Evolutionary conservation across 2,329 filamentous ascomycete species (phyloP), one percentile per base, ranked within the genome.

Genomic region (Botrytis tulipae): DNA sequence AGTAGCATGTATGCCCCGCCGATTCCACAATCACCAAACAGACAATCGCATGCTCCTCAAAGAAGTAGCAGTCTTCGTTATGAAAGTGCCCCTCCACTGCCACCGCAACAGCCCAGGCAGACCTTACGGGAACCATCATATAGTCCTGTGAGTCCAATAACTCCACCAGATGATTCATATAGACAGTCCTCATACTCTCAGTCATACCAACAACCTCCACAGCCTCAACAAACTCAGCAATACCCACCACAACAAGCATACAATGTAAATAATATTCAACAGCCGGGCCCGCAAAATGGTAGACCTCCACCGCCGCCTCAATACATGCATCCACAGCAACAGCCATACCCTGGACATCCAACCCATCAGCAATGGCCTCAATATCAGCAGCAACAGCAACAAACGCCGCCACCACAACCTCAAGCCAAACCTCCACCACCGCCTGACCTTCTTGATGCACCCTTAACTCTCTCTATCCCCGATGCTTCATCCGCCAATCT

Each of bases 381-480:
- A 76, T 80, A 77, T 57, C 77, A 80, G n/a, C 73, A 73, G n/a
- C 75, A 80, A 71, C 70, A 61, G 32, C 77, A 76, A 51, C 78
- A 80, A 46, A 78, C 75, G 69, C 79, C 75, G 35, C 80, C 79
- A 74, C 77, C 74, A 6, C 79, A 75, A 59, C 77, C 74, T 4
- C 83, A 83, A 74, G 77, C 80, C n/a, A 82, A 83, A 73, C 79
- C 80, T 0, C 79, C 78, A 44, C 80, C 79, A 66, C 78, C 77
- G 77, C 82, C 83, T 71, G 89, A 92, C 77, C 86, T 92, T 65
- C 85, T 92, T 71, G 80, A 81, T 68, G 78, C 77, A 0, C 87
- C 88, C 46, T 82, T 90, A 22, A 85, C 85, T 16, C 82, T 89
- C 37, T 78, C 84, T 25, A 83, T 87, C 20, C 85, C 88, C 3